Base-by-base conservation (phyloP, 176 grass and related monocot species). In the Rhynchospora breviuscula region DNA sequence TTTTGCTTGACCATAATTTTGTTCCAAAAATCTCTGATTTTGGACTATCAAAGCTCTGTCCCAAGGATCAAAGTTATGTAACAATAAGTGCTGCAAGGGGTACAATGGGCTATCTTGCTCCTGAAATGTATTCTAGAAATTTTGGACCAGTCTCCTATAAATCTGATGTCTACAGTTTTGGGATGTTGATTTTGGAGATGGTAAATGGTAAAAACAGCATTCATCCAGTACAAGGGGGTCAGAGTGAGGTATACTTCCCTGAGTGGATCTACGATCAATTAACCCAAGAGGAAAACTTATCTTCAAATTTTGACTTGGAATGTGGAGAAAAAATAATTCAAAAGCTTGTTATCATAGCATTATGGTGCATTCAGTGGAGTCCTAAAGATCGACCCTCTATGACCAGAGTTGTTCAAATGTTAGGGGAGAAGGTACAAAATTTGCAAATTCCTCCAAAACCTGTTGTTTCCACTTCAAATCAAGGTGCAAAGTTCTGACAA, bases 1-100 rank as follows among this genome's bases (percentile, higher is more conserved):
- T 92, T 14, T 85, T 94, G 71, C 44, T 94, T 1, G 88, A 90
- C 15, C 13, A 88, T n/a, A 64, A 88, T 0, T 85, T 92, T 19
- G 85, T 80, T 56, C 93, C 92, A 1, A 94, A 94, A 65, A 89
- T 94, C 21, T 87, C 92, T 3, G 89, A 91, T 59, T 94, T 91
- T 44, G 92, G 92, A 17, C 69, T 94, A 3, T 89, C 92, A 0
- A 91, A 91, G 79, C 10, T 91, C 21, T 91, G 89, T 21, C 77
- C 65, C 8, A 61, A 71, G 7, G 89, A 94, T 25, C 80, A 83
- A 17, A 94, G 93, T 35, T 62, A 43, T 5, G 56, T 94, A 26
- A 91, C 89, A 7, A 85, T 89, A 22, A 74, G 78, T 5, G 86
- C 84, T 80, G 69, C 88, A 22, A 87, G 88, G 84, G 93, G 35